Base-by-base conservation (phyloP, 2,329 filamentous ascomycete species). In the Cladosporium oxysporum region DNA sequence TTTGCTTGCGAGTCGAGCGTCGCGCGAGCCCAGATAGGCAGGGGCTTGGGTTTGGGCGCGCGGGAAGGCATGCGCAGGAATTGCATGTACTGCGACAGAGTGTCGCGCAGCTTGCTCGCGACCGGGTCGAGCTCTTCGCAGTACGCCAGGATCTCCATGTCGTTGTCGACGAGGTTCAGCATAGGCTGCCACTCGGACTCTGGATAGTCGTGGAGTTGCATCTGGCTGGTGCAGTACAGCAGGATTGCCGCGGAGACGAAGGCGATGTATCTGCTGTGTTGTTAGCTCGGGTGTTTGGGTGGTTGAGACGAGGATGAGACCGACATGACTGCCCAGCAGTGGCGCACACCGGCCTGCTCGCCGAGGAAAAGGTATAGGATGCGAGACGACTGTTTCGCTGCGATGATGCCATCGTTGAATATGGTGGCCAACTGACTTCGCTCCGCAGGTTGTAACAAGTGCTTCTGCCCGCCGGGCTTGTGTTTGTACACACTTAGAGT, bases 61-160 rank as follows among this genome's bases (percentile, higher is more conserved):
- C 2, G 12, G 3, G 41, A 50, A 11, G 58, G 47, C 31, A 63
- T n/a, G 14, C 60, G 60, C 16, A 63, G 49, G 60, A 63, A 63
- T 47, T 63, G 60, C 60, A 63, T 57, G 50, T 63, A 63, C 14
- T 63, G 60, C 50, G 60, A 63, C 16, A 63, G 50, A 8, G 60
- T 63, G 50, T 63, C 50, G 35, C 60, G 60, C 2, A 63, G 60
- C 6, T 23, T 63, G 49, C 49, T 44, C 8, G 60, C 60, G 35
- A 63, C 60, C 10, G 60, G 60, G 16, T 63, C 60, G 5, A 63
- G 60, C 16, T 63, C 60, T 11, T 63, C 49, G 49, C 60, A 63
- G 26, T 63, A 63, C 3, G 49, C 60, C 12, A 63, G 60, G 23
- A 63, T 41, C 12, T 63, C 50, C 49, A 63, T 44, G 60, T 63